A percentile compares a stretch with the other conserved stretches of the same genome.
Evolutionary conservation across 2,329 filamentous ascomycete genomes (phyloP).

Genomic region (Trichoderma harzianum): DNA sequence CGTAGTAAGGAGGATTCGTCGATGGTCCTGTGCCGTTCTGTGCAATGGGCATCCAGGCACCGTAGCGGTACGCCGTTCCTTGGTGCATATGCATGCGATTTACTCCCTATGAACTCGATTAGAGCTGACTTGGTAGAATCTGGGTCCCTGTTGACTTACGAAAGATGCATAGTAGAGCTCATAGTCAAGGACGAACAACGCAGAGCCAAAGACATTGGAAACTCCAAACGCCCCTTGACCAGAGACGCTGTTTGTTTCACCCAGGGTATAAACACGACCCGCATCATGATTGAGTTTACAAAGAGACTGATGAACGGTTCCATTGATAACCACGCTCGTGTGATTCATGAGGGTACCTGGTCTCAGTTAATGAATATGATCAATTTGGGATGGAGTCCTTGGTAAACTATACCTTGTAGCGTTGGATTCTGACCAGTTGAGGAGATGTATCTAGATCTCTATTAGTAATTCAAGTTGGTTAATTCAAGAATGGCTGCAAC

Average conservation of each 20-base stretch:
- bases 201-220: slow-evolving; percentile 14
- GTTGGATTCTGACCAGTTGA: neutral
- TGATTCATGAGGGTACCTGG: slow-evolving; percentile 14
- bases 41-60: slow-evolving; percentile 14
- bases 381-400: no score
- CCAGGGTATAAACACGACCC: slow-evolving; percentile 7
- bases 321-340: slow-evolving; percentile 11
- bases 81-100: slow-evolving; percentile 16
- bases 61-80: slow-evolving; percentile 13
- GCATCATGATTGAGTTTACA: neutral
- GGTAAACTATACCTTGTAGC: neutral
- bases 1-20: slow-evolving; percentile 16
- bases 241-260: slow-evolving; percentile 13
- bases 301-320: slow-evolving; percentile 6
- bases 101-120: neutral
- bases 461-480: neutral
- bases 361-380: no score
- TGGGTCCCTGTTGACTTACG: neutral
- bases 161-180: slow-evolving; percentile 16
- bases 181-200: slow-evolving; percentile 12
- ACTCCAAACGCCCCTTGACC: slow-evolving; percentile 15
- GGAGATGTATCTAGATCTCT: neutral
- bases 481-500: neutral
- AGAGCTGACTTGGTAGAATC: neutral
- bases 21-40: slow-evolving; percentile 11